phyloP scores from a whole-genome alignment of 2,329 filamentous ascomycete species.

The Onygenales sp. region DNA sequence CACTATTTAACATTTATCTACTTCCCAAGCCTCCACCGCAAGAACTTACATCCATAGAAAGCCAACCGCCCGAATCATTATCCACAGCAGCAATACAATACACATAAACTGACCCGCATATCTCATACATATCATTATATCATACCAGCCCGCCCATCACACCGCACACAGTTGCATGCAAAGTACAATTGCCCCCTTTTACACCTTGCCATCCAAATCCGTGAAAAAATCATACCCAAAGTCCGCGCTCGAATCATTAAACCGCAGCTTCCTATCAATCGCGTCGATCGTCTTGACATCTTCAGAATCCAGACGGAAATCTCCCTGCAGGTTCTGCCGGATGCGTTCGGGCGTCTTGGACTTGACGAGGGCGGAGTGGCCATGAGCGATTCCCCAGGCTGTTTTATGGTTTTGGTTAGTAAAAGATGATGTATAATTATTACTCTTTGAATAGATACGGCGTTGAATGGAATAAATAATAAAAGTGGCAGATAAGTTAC shows the following conservation, averaged over 20 bases:
- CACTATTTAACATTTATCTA: no score
- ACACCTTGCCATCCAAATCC: conserved; percentile 48
- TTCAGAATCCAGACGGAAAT: conserved; percentile 49
- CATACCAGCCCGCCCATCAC: no score
- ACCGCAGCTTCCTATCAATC: conserved; percentile 53
- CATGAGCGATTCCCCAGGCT: conserved; percentile 46
- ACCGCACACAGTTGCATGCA: no score
- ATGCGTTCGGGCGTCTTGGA: conserved; percentile 38
- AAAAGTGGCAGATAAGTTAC: neutral
- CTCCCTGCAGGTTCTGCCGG: conserved; percentile 35
- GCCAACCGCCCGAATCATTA: no score
- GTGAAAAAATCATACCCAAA: conserved; percentile 52
- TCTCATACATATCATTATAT: no score
- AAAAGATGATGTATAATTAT: neutral
- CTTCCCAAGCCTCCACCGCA: no score
- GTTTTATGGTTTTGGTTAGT: neutral
- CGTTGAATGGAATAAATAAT: neutral
- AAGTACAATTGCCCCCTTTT: no score
- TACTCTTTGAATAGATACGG: neutral
- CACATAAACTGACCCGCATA: no score
- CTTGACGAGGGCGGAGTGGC: conserved; percentile 46
- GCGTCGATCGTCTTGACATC: conserved; percentile 48
- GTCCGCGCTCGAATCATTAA: conserved; percentile 48
- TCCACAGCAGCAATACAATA: no score
- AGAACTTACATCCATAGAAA: no score